Evolutionary conservation across 192 early-diverging fungal species (phyloP).

Genomic region (Funneliformis mosseae): DNA sequence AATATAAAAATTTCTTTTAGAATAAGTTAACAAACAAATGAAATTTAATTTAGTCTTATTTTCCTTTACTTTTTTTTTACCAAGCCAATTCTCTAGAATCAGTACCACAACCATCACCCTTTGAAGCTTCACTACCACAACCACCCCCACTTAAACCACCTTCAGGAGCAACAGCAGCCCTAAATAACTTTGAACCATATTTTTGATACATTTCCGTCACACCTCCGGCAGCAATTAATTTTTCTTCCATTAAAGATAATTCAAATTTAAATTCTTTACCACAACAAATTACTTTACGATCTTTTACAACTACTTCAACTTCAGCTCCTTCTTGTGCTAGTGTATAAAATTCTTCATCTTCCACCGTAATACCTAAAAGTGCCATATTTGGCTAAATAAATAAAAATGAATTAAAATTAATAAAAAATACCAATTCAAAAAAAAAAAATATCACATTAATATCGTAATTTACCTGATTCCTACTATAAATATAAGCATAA

Average conservation of each 20-base stretch:
- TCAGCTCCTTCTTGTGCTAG: constrained; percentile 73
- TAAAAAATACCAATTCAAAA: not conserved
- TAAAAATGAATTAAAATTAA: not conserved
- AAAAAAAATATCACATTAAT: not conserved
- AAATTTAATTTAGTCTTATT: too few relatives aligned
- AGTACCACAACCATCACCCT: constrained; percentile 18
- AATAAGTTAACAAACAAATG: too few relatives aligned
- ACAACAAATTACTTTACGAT: constrained; percentile 62
- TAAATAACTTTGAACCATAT: constrained; percentile 73
- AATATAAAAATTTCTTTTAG: too few relatives aligned
- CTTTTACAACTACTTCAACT: constrained; percentile 68
- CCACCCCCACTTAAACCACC: constrained; percentile 2
- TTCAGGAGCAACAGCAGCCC: constrained; percentile 67
- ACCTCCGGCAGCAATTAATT: constrained; percentile 70
- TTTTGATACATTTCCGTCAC: constrained; percentile 82
- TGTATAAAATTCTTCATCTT: constrained; percentile 75
- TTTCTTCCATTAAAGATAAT: constrained; percentile 74
- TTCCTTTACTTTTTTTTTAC: too few relatives aligned
- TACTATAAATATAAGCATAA: constrained; percentile 79
- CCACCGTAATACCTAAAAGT: constrained; percentile 73
- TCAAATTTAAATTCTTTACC: constrained; percentile 63
- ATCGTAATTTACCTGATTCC: constrained; percentile 61
- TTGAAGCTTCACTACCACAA: constrained; percentile 37
- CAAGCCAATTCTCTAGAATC: constrained; percentile 25
- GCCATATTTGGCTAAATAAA: constrained; percentile 67